A percentile compares a stretch with the other conserved stretches of the same genome.
Evolutionary conservation across 176 grass and related monocot genomes (phyloP).

Genomic region (Carex scoparia): DNA sequence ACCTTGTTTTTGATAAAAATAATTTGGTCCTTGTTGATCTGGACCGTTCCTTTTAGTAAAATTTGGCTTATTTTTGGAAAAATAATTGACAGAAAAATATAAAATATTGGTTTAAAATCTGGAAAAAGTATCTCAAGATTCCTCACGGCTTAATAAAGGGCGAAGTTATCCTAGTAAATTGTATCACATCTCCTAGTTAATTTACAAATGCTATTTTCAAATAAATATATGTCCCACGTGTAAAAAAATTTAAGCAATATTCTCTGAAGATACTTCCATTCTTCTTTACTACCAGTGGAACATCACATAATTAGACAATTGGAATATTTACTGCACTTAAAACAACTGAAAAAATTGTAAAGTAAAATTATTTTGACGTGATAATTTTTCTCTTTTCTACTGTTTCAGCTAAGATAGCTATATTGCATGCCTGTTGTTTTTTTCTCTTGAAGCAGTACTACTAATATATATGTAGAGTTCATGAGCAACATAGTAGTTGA

Average conservation of each 20-base stretch:
- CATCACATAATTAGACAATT: too few species aligned
- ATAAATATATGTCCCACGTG: too few species aligned
- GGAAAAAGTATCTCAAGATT: neutral
- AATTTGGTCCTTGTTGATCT: too few species aligned
- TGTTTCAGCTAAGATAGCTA: neutral
- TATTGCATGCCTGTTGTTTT: neutral
- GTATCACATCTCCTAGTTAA: neutral
- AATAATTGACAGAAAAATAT: neutral
- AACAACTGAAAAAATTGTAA: too few species aligned
- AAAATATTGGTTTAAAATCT: neutral
- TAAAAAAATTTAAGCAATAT: too few species aligned
- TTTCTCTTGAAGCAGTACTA: neutral
- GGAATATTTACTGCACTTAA: too few species aligned
- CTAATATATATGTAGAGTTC: neutral
- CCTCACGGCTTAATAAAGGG: neutral
- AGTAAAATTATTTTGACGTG: too few species aligned
- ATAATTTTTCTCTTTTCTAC: neutral
- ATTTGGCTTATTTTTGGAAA: neutral
- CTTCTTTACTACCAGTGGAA: too few species aligned
- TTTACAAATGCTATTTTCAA: too few species aligned
- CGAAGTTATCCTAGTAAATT: neutral
- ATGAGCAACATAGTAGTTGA: neutral
- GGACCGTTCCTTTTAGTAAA: neutral
- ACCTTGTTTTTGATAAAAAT: too few species aligned
- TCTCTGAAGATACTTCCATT: too few species aligned